A percentile compares a stretch with the other conserved stretches of the same genome.
Conservation (phyloP, 129 eudicot genomes). For the Centrapalus pauciflorus region DNA sequence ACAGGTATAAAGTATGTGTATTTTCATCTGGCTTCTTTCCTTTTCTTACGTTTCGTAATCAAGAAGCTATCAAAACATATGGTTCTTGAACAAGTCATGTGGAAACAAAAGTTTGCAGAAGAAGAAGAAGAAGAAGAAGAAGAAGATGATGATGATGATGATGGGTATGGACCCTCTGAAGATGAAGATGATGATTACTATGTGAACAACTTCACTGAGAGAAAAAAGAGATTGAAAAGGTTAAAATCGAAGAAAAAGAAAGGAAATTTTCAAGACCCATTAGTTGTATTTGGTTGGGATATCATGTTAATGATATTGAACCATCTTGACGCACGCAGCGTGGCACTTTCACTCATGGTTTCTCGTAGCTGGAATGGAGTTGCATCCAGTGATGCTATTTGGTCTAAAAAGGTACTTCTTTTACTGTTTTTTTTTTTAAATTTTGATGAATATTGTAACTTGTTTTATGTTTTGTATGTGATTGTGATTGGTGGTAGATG, state of each 20-base stretch:
- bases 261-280: slow-evolving; percentile 19
- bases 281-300: slow-evolving; percentile 28
- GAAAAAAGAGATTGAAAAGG: not conserved
- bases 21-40: not conserved
- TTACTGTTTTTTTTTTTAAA: not conserved
- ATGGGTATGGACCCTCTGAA: slow-evolving; percentile 9
- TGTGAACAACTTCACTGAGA: not conserved
- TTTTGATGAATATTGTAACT: not conserved
- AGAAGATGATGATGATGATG: too few relatives aligned
- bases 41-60: not conserved
- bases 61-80: not conserved
- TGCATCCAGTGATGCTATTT: slow-evolving; percentile 24
- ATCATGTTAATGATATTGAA: slow-evolving; percentile 23
- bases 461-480: not conserved
- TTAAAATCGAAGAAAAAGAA: not conserved
- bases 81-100: not conserved
- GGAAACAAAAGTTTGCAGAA: not conserved
- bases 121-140: too few relatives aligned
- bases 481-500: too few relatives aligned
- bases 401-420: slow-evolving; percentile 23
- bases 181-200: slow-evolving; percentile 8
- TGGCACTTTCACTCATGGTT: slow-evolving; percentile 31
- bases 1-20: not conserved
- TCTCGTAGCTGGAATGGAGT: slow-evolving; percentile 26
- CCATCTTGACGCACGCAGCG: slow-evolving; percentile 38